Base-by-base conservation (phyloP, 169 alveolate genomes). In the Neospora caninum region DNA sequence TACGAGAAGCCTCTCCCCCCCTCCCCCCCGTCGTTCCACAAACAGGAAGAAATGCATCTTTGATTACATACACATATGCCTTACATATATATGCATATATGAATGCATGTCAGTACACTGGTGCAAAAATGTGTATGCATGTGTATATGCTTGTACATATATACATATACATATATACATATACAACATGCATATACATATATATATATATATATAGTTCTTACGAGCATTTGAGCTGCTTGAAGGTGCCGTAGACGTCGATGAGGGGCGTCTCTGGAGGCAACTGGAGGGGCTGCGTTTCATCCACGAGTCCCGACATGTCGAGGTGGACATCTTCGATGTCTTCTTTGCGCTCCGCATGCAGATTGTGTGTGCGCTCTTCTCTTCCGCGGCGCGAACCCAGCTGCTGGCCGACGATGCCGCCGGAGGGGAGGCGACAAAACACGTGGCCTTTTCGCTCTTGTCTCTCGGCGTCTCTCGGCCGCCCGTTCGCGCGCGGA, bases 261-360 rank as follows among this genome's bases (percentile, higher is more conserved):
- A 86, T 16, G 39, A 93, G 93, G 9, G 93, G 93, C 41, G 95
- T 88, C 91, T 93, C 93, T n/a, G 95, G 95, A 4, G 92, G 93
- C 78, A 93, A 89, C 91, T 93, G 95, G 16, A 93, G 93, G 86
- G 84, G 88, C 69, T 93, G 91, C 38, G 31, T 39, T 54, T 93
- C 95, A 39, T 88, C 93, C 42, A 88, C 93, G n/a, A 88, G 67
- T 42, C 54, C 49, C 34, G 91, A 87, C 73, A 93, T n/a, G 78
- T 93, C 95, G 36, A 93, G 83, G n/a, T 54, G 69, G 80, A 92
- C 92, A 54, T 80, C 87, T 20, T 22, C 53, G 10, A 43, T 49
- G 6, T 82, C 89, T 10, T 9, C 54, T 4, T 80, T 31, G 9
- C 36, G 36, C 34, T 82, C 69, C 20, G 69, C 89, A 18, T 31